A percentile compares a stretch with the other conserved stretches of the same genome.
Conservation (phyloP, 805 yeast genomes). For the Myxozyma sirexii region DNA sequence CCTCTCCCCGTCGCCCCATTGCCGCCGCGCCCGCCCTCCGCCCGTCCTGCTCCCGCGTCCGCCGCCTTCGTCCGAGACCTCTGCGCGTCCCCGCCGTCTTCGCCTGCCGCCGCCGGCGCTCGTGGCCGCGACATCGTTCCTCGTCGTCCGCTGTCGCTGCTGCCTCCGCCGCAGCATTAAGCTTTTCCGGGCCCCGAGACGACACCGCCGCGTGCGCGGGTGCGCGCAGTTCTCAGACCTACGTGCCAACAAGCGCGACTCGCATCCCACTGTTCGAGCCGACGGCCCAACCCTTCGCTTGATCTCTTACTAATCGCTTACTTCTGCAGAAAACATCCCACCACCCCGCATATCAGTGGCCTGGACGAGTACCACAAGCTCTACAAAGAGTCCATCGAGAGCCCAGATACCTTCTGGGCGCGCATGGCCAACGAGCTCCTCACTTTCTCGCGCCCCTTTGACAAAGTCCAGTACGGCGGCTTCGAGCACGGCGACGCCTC, state of each 20-base stretch:
- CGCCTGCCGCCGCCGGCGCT: background rate
- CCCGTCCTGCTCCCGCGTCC: background rate
- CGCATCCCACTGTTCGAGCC: background rate
- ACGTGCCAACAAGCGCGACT: background rate
- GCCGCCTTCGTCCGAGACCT: background rate
- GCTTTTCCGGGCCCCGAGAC: background rate
- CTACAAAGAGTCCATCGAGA: conserved; percentile 72
- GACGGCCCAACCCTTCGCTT: too few relatives aligned
- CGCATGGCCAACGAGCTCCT: conserved; percentile 71
- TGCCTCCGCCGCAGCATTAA: too few relatives aligned
- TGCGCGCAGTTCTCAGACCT: conserved; percentile 10
- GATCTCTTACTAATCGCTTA: background rate
- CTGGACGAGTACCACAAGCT: conserved; percentile 69
- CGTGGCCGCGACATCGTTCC: background rate
- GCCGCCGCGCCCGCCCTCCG: background rate
- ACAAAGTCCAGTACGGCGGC: conserved; percentile 63
- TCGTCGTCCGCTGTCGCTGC: too few relatives aligned
- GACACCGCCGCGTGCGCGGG: background rate
- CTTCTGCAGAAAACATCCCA: conserved; percentile 47
- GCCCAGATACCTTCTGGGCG: conserved; percentile 82
- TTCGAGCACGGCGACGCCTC: conserved; percentile 78
- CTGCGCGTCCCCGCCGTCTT: too few relatives aligned
- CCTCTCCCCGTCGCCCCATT: background rate
- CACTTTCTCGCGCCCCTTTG: conserved; percentile 79
- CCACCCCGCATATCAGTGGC: conserved; percentile 59